Evolutionary conservation across 495 filamentous ascomycete genomes (phyloP).

Genomic region (Penicillium silybi): DNA sequence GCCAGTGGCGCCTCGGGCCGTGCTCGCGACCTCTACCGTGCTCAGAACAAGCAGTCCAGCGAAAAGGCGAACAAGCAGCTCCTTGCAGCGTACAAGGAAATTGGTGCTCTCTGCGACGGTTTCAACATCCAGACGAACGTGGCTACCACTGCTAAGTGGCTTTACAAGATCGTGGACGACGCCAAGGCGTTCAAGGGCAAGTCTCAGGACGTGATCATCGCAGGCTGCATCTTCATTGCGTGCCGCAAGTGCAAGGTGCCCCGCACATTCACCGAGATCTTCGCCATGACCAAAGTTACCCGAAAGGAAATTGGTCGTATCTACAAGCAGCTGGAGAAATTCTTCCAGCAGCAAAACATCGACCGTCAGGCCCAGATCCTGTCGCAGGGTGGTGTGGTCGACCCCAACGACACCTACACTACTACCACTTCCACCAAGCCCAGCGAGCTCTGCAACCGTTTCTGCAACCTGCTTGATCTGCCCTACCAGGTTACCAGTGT

Average conservation of each 20-base stretch:
- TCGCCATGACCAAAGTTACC: slow-evolving; percentile 82
- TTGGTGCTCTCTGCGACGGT: slow-evolving; percentile 80
- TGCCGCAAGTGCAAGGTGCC: slow-evolving; percentile 84
- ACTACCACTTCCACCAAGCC: slow-evolving; percentile 77
- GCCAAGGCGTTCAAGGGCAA: slow-evolving; percentile 93
- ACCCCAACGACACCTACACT: slow-evolving; percentile 58
- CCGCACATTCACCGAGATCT: slow-evolving; percentile 90
- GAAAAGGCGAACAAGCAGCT: slow-evolving; percentile 84
- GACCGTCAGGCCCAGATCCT: slow-evolving; percentile 49
- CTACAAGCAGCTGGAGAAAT: slow-evolving; percentile 89
- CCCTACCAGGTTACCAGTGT: slow-evolving; percentile 64
- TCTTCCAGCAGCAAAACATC: slow-evolving; percentile 61
- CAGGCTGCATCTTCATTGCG: slow-evolving; percentile 94
- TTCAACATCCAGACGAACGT: slow-evolving; percentile 76
- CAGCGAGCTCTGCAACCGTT: slow-evolving; percentile 80
- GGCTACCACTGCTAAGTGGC: slow-evolving; percentile 82
- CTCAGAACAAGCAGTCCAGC: slow-evolving; percentile 77
- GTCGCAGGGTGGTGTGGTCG: slow-evolving; percentile 42
- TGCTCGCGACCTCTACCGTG: slow-evolving; percentile 73
- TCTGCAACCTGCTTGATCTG: slow-evolving; percentile 76
- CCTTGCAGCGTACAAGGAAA: slow-evolving; percentile 81
- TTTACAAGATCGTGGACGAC: slow-evolving; percentile 91
- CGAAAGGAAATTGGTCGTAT: slow-evolving; percentile 97
- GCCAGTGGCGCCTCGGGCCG: slow-evolving; percentile 73
- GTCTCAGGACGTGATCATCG: slow-evolving; percentile 87